phyloP scores from a whole-genome alignment of 2,329 filamentous ascomycete genomes.

The Calonectria fujianensis region DNA sequence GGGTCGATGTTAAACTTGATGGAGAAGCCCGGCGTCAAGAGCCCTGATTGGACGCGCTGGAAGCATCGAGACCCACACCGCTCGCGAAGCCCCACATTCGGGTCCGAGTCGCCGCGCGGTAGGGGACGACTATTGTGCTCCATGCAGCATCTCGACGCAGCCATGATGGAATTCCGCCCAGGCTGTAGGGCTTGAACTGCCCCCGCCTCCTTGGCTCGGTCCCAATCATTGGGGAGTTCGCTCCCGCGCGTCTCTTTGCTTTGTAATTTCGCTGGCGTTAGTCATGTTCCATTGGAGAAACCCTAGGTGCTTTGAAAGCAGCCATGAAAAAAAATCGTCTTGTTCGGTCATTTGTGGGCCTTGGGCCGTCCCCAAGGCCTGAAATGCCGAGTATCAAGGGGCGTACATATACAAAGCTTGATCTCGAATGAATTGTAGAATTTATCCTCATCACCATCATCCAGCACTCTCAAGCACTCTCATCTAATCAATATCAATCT shows the following conservation, averaged over 20 bases:
- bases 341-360: constrained; percentile 3
- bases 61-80: neutral
- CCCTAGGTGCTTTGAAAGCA: constrained; percentile 34
- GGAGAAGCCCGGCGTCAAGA: constrained; percentile 36
- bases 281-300: neutral
- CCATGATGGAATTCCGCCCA: neutral
- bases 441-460: constrained; percentile 4
- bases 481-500: neutral
- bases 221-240: neutral
- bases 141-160: neutral
- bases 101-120: constrained; percentile 36
- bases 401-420: constrained; percentile 28
- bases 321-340: constrained; percentile 13
- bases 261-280: constrained; percentile 10
- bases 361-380: neutral
- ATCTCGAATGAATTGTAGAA: neutral
- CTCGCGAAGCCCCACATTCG: constrained; percentile 11
- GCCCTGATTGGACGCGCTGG: constrained; percentile 35
- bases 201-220: constrained; percentile 7
- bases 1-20: neutral
- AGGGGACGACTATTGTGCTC: neutral
- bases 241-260: constrained; percentile 15
- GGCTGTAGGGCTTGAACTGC: constrained; percentile 1
- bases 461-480: neutral
- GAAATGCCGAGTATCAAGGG: neutral